Base-by-base conservation (phyloP, 805 yeast genomes). In the Wickerhamomyces rabaulensis region DNA sequence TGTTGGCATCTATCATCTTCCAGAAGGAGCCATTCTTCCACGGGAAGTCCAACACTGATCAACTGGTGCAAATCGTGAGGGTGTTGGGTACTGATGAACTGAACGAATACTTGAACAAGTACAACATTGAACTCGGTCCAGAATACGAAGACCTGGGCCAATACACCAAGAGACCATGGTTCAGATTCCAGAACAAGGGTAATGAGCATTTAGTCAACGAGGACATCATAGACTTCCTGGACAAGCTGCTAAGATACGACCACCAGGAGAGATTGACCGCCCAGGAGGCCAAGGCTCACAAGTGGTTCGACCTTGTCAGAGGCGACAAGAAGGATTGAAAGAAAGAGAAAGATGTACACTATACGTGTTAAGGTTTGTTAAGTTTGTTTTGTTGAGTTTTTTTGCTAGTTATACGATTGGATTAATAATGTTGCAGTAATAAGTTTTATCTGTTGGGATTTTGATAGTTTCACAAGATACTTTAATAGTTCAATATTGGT, bases 11-110 rank as follows among this genome's bases (percentile, higher is more conserved):
- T 12, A 87, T 90, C 65, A 82, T 88, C 29, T 88, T 89, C 70
- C 86, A 84, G 61, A 86, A 82, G 61, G 97, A 90, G 60, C 97
- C 97, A 12, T 87, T 90, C 54, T 90, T 90, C 76, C 92, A 87
- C 63, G 97, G 96, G 19, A 83, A 87, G 51, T 85, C 95, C 19
- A 90, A 90, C 65, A 87, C 90, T 37, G 96, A 90, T 68, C 97
- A 90, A 68, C 70, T 90, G 58, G 95, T 90, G 21, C 91, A 88
- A 65, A 89, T 90, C 52, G 96, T 90, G 13, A 77, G 87, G 50
- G 94, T 90, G 2, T 73, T 90, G 56, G 97, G 97, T 19, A 85
- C 96, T 1, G 85, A 83, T 49, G 91, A 82, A 53, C 71, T 90
- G 44, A 69, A 80, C 59, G 68, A 67, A 42, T 89, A 88, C 63